phyloP scores from a whole-genome alignment of 805 yeast genomes.

The Saccharomycopsis fodiens region DNA sequence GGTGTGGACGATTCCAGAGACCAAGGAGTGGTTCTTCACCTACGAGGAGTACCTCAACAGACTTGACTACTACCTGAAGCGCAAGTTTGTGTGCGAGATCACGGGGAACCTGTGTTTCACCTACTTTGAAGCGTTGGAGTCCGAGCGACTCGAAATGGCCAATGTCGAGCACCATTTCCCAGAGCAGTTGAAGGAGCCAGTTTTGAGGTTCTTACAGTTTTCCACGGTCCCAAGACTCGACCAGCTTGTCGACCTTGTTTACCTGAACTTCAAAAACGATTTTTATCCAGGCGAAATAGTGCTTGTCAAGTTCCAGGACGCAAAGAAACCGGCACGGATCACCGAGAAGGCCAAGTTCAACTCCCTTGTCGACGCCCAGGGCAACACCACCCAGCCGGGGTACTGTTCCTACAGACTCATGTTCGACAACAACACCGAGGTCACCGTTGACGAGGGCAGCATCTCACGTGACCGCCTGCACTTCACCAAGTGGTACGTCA shows the following conservation, averaged over 20 bases:
- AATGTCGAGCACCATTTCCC: slow-evolving; percentile 81
- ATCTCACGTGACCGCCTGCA: slow-evolving; percentile 76
- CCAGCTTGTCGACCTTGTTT: slow-evolving; percentile 80
- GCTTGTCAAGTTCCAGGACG: slow-evolving; percentile 35
- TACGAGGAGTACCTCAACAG: slow-evolving; percentile 72
- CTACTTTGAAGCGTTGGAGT: slow-evolving; percentile 77
- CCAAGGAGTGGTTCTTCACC: slow-evolving; percentile 78
- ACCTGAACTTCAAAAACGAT: slow-evolving; percentile 65
- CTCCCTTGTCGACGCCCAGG: slow-evolving; percentile 30
- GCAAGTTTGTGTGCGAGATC: slow-evolving; percentile 89
- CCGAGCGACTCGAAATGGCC: slow-evolving; percentile 56
- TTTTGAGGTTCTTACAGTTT: slow-evolving; percentile 78
- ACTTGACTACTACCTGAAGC: slow-evolving; percentile 63
- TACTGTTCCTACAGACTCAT: slow-evolving; percentile 67
- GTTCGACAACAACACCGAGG: slow-evolving; percentile 46
- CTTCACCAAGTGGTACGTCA: slow-evolving; percentile 84
- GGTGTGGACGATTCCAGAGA: slow-evolving; percentile 77
- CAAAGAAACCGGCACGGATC: slow-evolving; percentile 16
- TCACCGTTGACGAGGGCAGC: slow-evolving; percentile 65
- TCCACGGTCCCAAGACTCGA: slow-evolving; percentile 77
- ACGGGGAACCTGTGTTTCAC: slow-evolving; percentile 91
- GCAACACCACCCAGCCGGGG: slow-evolving; percentile 38
- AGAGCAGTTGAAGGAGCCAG: slow-evolving; percentile 85
- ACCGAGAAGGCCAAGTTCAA: slow-evolving; percentile 32
- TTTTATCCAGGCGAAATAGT: slow-evolving; percentile 90